A percentile compares a stretch with the other conserved stretches of the same genome.
These are phyloP conservation scores for Didymella pinodella DNA, from an alignment of 2,329 filamentous ascomycete species.

Conservation along the genomic window DNA sequence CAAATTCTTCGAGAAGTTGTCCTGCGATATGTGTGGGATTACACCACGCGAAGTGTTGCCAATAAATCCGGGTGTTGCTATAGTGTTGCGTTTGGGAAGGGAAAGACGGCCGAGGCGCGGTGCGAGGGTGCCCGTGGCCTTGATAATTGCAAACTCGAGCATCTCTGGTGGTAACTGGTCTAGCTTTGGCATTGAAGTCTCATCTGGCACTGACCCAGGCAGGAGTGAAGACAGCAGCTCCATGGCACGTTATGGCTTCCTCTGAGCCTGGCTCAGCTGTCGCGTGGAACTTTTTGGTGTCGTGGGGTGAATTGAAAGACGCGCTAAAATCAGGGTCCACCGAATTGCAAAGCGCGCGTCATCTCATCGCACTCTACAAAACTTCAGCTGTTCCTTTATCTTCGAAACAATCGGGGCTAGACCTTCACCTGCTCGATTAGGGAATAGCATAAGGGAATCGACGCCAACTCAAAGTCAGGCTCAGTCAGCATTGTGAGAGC, in stretches of 20 bases:
- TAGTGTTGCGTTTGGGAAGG: constrained; percentile 67
- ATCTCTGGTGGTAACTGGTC: constrained; percentile 51
- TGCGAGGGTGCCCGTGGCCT: constrained; percentile 49
- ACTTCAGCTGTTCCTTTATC: too few species aligned
- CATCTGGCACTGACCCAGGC: constrained; percentile 2
- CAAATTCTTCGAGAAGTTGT: constrained; percentile 74
- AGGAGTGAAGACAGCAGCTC: constrained; percentile 16
- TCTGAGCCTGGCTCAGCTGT: neutral
- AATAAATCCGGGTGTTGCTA: constrained; percentile 85
- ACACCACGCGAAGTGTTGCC: constrained; percentile 82
- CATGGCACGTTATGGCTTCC: constrained; percentile 2
- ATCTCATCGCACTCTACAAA: neutral
- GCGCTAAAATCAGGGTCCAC: constrained; percentile 22
- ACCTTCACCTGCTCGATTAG: neutral
- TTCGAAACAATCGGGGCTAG: too few species aligned
- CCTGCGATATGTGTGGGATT: constrained; percentile 87
- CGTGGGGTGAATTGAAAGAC: constrained; percentile 12
- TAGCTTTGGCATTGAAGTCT: constrained; percentile 21
- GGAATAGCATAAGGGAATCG: neutral
- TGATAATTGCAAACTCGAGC: constrained; percentile 56
- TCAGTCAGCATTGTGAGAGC: constrained; percentile 8
- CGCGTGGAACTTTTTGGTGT: constrained; percentile 16
- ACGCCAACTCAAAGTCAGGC: neutral
- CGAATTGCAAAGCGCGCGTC: neutral
- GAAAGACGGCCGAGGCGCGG: constrained; percentile 74